Evolutionary conservation across 768 basidiomycete genomes (phyloP).

Genomic region (Hericium rajendrae): DNA sequence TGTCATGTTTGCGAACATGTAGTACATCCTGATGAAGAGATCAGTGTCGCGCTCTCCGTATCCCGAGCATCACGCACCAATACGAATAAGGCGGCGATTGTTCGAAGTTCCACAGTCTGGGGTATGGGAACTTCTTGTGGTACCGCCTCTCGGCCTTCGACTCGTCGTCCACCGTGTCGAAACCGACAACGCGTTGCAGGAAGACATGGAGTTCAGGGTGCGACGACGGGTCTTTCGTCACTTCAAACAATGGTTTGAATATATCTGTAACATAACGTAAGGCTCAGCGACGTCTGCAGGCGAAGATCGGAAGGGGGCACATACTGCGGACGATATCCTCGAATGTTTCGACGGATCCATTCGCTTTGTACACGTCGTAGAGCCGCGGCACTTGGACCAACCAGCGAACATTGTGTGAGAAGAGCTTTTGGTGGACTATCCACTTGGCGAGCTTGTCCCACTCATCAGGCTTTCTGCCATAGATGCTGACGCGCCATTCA

Average conservation of each 20-base stretch:
- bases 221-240: conserved; percentile 79
- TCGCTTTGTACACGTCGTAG: conserved; percentile 92
- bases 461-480: conserved; percentile 72
- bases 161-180: conserved; percentile 99
- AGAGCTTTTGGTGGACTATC: conserved; percentile 89
- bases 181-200: conserved; percentile 89
- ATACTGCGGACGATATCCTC: conserved; percentile 85
- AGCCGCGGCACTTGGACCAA: conserved; percentile 91
- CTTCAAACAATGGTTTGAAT: conserved; percentile 90
- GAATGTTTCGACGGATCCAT: conserved; percentile 74
- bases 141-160: conserved; percentile 87
- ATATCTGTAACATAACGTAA: conserved; percentile 46
- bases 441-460: conserved; percentile 99
- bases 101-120: conserved; percentile 77
- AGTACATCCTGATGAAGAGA: conserved; percentile 64
- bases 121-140: conserved; percentile 90
- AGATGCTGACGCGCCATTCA: conserved; percentile 96
- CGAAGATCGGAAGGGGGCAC: conserved; percentile 21
- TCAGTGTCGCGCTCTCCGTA: background rate
- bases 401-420: conserved; percentile 97
- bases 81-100: conserved; percentile 95
- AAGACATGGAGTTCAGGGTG: conserved; percentile 96
- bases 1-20: conserved; percentile 95
- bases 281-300: background rate
- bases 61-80: conserved; percentile 49